Percentiles rank a stretch among this genome's conserved stretches.
Evolutionary conservation across 495 filamentous ascomycete species (phyloP).

Genomic region (Xanthoparmelia taractica): DNA sequence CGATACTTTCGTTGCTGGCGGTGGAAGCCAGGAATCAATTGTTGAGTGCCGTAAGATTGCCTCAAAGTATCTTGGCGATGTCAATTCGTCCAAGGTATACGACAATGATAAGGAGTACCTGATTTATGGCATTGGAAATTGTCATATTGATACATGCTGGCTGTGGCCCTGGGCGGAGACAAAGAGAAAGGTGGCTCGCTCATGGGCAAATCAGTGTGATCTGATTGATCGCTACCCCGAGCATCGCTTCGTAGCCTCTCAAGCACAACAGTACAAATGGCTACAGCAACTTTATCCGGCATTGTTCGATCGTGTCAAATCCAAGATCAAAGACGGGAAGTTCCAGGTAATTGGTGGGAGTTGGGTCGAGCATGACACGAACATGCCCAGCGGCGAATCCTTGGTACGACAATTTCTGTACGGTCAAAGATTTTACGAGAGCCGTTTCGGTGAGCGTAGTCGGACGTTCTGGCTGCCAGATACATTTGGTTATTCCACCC

Average conservation of each 20-base stretch:
- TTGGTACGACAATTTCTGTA: slow-evolving; percentile 92
- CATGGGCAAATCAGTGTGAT: slow-evolving; percentile 93
- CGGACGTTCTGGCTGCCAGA: slow-evolving; percentile 96
- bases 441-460: slow-evolving; percentile 80
- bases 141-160: slow-evolving; percentile 97
- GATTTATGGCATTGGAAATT: slow-evolving; percentile 87
- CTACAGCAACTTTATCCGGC: slow-evolving; percentile 80
- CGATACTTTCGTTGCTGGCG: slow-evolving; percentile 73
- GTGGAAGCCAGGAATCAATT: slow-evolving; percentile 67
- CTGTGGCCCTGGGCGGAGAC: slow-evolving; percentile 99
- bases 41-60: slow-evolving; percentile 73
- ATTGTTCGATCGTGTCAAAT: slow-evolving; percentile 81
- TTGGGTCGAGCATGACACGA: slow-evolving; percentile 99
- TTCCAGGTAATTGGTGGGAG: slow-evolving; percentile 95
- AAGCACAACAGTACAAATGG: slow-evolving; percentile 98
- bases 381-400: slow-evolving; percentile 91
- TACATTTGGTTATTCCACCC: slow-evolving; percentile 93
- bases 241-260: slow-evolving; percentile 82
- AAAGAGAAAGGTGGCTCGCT: slow-evolving; percentile 90
- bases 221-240: slow-evolving; percentile 92
- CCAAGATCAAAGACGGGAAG: slow-evolving; percentile 77
- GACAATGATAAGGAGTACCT: slow-evolving; percentile 60
- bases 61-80: slow-evolving; percentile 68
- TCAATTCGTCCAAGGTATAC: slow-evolving; percentile 81
- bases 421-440: slow-evolving; percentile 89